Evolutionary conservation across 1,139 yeast species (phyloP).

Genomic region (Kluyveromyces marxianus): DNA sequence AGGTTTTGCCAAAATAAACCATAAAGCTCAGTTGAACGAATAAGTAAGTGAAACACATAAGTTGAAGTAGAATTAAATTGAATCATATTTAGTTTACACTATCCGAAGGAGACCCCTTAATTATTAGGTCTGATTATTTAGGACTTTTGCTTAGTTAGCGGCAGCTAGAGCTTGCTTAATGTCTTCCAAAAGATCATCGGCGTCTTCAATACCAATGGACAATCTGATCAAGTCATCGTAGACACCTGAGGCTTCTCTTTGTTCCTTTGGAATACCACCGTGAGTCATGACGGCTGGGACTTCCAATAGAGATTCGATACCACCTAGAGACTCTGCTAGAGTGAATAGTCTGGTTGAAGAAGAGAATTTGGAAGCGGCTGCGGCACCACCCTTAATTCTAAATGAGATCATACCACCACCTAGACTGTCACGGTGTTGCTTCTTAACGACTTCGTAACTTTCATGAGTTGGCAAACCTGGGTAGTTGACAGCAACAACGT

Average conservation of each 20-base stretch:
- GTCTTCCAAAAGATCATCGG: slow-evolving; percentile 69
- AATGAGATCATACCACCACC: slow-evolving; percentile 93
- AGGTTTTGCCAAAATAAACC: too few species aligned
- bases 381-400: slow-evolving; percentile 77
- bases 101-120: too few species aligned
- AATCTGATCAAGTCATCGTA: slow-evolving; percentile 76
- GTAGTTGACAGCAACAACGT: slow-evolving; percentile 64
- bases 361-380: slow-evolving; percentile 67
- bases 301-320: slow-evolving; percentile 79
- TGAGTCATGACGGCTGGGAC: slow-evolving; percentile 93
- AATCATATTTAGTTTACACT: too few species aligned
- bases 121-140: too few species aligned
- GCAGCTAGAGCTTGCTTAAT: slow-evolving; percentile 57
- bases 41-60: too few species aligned
- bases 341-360: slow-evolving; percentile 71
- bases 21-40: too few species aligned
- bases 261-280: slow-evolving; percentile 79
- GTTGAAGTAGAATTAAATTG: too few species aligned
- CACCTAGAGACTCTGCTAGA: slow-evolving; percentile 85
- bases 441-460: slow-evolving; percentile 53
- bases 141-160: slow-evolving; percentile 15
- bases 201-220: slow-evolving; percentile 83
- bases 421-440: slow-evolving; percentile 76
- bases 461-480: slow-evolving; percentile 71
- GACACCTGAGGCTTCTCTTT: slow-evolving; percentile 76